These are phyloP conservation scores for Fragilariopsis cylindrus DNA, from an alignment of 108 stramenopile genomes.

Conservation along the genomic window DNA sequence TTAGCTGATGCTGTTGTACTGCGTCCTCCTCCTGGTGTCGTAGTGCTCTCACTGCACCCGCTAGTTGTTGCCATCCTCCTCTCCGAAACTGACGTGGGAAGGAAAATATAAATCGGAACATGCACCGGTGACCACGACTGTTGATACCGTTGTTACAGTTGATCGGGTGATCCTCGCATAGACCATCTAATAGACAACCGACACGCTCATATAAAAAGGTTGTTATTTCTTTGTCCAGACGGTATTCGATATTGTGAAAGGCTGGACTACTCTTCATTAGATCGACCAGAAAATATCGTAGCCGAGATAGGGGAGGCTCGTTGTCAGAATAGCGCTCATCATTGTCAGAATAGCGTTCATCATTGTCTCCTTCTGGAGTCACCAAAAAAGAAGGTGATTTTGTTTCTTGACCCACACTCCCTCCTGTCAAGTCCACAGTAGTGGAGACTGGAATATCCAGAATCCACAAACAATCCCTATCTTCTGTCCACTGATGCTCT, in stretches of 20 bases:
- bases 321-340: not conserved
- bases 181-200: not conserved
- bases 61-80: conserved; percentile 1
- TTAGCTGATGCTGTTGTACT: no score
- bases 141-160: not conserved
- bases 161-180: not conserved
- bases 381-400: no score
- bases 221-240: not conserved
- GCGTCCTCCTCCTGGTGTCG: not conserved
- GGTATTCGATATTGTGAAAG: not conserved
- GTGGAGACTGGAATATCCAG: conserved; percentile 12
- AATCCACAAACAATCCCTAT: conserved; percentile 25
- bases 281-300: not conserved
- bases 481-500: conserved; percentile 13
- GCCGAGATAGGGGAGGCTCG: not conserved
- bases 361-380: not conserved
- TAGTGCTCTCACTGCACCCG: not conserved
- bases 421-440: not conserved
- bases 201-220: not conserved
- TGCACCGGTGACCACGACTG: no score
- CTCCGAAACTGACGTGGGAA: not conserved
- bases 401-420: no score
- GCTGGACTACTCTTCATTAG: not conserved
- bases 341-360: not conserved
- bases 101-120: not conserved